Conservation (phyloP, 805 yeast species). For the Tetrapisispora pingtungensis region DNA sequence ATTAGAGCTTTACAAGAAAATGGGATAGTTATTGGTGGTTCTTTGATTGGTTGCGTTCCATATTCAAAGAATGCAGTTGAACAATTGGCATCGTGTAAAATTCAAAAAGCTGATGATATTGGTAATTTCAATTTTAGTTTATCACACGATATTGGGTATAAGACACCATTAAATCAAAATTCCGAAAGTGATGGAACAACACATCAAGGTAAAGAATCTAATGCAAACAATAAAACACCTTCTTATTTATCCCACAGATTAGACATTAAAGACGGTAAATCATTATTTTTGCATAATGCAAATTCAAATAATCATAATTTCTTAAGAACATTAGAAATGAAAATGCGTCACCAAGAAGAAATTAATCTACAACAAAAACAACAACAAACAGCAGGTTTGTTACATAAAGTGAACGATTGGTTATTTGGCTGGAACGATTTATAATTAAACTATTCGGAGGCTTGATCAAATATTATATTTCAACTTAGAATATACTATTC, state of each 20-base stretch:
- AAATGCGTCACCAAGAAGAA: conserved; percentile 22
- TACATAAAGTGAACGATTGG: conserved; percentile 35
- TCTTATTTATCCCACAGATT: conserved; percentile 23
- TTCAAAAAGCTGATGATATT: conserved; percentile 23
- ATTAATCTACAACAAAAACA: conserved; percentile 7
- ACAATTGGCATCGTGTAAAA: conserved; percentile 37
- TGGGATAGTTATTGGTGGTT: conserved; percentile 60
- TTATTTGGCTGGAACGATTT: conserved; percentile 49
- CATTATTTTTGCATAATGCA: conserved; percentile 29
- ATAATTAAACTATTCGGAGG: conserved; percentile 5
- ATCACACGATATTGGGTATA: not conserved
- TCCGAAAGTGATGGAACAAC: not conserved
- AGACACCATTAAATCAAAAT: not conserved
- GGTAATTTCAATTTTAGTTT: conserved; percentile 14
- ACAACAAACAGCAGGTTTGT: conserved; percentile 11
- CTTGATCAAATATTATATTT: not conserved
- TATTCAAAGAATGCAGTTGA: conserved; percentile 53
- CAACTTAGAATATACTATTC: too few relatives aligned
- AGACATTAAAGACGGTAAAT: conserved; percentile 35
- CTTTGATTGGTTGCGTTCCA: conserved; percentile 58
- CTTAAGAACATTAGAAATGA: conserved; percentile 21
- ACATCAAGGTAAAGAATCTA: not conserved
- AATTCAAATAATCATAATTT: conserved; percentile 17
- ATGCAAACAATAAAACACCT: not conserved
- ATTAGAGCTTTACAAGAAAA: conserved; percentile 77